These are phyloP conservation scores for Boechera divaricarpa DNA, from an alignment of 345 rosid genomes.

Conservation along the genomic window DNA sequence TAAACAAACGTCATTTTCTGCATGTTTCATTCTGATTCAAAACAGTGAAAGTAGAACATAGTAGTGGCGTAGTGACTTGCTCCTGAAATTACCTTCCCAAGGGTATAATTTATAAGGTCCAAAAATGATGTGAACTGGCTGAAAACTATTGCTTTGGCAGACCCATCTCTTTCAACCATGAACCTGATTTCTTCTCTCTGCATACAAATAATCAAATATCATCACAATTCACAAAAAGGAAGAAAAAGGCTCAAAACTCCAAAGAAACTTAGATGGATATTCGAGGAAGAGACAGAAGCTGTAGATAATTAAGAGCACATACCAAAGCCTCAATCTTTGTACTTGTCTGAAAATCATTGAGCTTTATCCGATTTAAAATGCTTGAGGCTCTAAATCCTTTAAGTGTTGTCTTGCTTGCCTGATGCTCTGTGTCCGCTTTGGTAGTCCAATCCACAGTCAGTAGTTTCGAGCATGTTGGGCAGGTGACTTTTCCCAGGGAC, in stretches of 20 bases:
- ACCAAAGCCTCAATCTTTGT: conserved; percentile 99
- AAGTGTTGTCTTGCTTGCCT: conserved; percentile 59
- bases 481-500: conserved; percentile 65
- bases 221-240: background rate
- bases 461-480: conserved; percentile 80
- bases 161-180: conserved; percentile 97
- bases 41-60: background rate
- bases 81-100: conserved; percentile 61
- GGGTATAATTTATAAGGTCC: conserved; percentile 87
- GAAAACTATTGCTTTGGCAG: conserved; percentile 96
- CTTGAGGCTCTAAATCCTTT: conserved; percentile 88
- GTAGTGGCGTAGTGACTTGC: background rate
- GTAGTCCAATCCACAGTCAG: conserved; percentile 83
- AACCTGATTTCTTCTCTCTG: conserved; percentile 96
- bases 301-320: conserved; percentile 36
- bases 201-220: conserved; percentile 24
- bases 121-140: conserved; percentile 97
- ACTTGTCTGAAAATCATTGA: conserved; percentile 90
- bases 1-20: conserved; percentile 36
- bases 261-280: conserved; percentile 7
- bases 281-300: conserved; percentile 8
- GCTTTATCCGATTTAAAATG: conserved; percentile 80
- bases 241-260: conserved; percentile 10
- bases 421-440: conserved; percentile 53
- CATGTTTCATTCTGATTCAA: background rate